Percentiles rank a stretch among this genome's conserved stretches.
phyloP scores from a whole-genome alignment of 1,139 yeast genomes.

The Kazachstania sp. region DNA sequence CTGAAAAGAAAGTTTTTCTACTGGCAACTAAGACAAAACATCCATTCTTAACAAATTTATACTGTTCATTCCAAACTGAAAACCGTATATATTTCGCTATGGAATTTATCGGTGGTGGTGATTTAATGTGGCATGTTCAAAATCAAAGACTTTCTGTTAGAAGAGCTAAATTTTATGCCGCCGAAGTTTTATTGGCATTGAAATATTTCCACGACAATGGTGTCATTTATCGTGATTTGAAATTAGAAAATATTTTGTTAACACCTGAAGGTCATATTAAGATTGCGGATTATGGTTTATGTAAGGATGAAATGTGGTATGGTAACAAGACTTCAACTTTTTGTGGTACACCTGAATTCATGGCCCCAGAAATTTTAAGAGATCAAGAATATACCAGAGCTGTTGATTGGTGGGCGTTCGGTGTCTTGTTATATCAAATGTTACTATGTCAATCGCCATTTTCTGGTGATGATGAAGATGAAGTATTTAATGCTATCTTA shows the following conservation, averaged over 20 bases:
- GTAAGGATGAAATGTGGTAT: slow-evolving; percentile 92
- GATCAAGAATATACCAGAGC: slow-evolving; percentile 89
- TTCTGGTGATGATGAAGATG: slow-evolving; percentile 97
- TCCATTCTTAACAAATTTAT: slow-evolving; percentile 85
- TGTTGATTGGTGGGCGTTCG: slow-evolving; percentile 99
- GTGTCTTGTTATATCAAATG: slow-evolving; percentile 94
- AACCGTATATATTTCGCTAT: slow-evolving; percentile 94
- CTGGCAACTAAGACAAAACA: slow-evolving; percentile 85
- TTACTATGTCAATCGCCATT: slow-evolving; percentile 92
- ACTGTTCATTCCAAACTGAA: slow-evolving; percentile 96
- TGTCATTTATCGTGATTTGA: slow-evolving; percentile 91
- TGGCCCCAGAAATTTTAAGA: slow-evolving; percentile 96
- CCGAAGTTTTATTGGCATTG: slow-evolving; percentile 85
- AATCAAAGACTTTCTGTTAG: slow-evolving; percentile 80
- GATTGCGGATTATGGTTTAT: slow-evolving; percentile 92
- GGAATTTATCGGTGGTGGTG: slow-evolving; percentile 98
- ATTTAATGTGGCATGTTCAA: slow-evolving; percentile 98
- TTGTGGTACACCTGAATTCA: slow-evolving; percentile 98
- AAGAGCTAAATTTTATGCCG: slow-evolving; percentile 94
- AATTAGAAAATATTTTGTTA: slow-evolving; percentile 82
- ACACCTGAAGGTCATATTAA: slow-evolving; percentile 93
- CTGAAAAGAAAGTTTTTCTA: slow-evolving; percentile 86
- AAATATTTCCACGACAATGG: slow-evolving; percentile 94
- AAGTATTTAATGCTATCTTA: slow-evolving; percentile 93
- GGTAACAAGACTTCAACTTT: slow-evolving; percentile 90